These are phyloP conservation scores for Xylariaceae sp. DNA, from an alignment of 2,329 filamentous ascomycete species.

Conservation along the genomic window DNA sequence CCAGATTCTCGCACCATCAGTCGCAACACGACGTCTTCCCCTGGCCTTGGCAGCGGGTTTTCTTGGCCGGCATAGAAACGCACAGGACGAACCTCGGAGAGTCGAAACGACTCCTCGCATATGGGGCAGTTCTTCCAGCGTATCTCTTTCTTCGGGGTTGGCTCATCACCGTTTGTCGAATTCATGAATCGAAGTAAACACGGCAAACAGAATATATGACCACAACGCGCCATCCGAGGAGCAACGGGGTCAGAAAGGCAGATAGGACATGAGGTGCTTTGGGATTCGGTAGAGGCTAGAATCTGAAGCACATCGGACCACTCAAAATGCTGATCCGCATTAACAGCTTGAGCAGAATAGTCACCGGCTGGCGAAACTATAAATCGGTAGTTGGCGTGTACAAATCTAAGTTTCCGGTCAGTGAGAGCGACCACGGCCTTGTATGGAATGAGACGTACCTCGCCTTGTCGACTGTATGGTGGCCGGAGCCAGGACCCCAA, in stretches of 20 bases:
- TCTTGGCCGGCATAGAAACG: conserved; percentile 92
- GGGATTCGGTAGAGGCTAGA: conserved; percentile 85
- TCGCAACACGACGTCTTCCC: conserved; percentile 86
- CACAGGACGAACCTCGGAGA: conserved; percentile 87
- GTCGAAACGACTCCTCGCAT: conserved; percentile 90
- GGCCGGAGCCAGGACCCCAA: conserved; percentile 85
- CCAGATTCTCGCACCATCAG: conserved; percentile 79
- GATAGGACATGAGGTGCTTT: conserved; percentile 88
- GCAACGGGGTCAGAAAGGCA: conserved; percentile 92
- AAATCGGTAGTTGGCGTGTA: conserved; percentile 97
- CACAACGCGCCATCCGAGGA: conserved; percentile 94
- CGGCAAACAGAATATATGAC: conserved; percentile 93
- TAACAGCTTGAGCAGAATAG: conserved; percentile 78
- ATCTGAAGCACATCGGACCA: conserved; percentile 92
- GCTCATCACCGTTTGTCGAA: conserved; percentile 72
- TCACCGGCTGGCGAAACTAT: conserved; percentile 82
- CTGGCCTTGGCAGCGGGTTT: conserved; percentile 75
- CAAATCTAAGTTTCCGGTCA: conserved; percentile 58
- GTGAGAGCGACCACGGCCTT: background rate
- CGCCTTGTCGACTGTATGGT: conserved; percentile 89
- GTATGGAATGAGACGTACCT: conserved; percentile 54
- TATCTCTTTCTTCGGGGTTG: conserved; percentile 67
- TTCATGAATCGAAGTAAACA: conserved; percentile 97
- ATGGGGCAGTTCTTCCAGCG: conserved; percentile 96
- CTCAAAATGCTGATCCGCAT: conserved; percentile 87